Evolutionary conservation across 2,329 filamentous ascomycete genomes (phyloP).

Genomic region (Nothophaeocryptopus gaeumannii): DNA sequence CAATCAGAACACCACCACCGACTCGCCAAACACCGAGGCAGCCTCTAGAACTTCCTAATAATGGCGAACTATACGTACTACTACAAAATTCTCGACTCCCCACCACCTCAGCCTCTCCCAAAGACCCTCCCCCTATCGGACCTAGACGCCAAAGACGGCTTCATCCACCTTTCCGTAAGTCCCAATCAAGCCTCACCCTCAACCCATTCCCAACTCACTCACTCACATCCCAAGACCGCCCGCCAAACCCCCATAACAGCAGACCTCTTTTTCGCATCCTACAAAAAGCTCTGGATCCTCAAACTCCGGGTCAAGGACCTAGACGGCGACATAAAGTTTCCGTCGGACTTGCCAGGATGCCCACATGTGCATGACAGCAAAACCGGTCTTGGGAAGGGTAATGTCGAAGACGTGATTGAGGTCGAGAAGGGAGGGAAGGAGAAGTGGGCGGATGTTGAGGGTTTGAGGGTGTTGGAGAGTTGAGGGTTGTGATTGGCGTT

Average conservation of each 20-base stretch:
- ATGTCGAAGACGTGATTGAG: conserved; percentile 26
- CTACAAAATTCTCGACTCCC: conserved; percentile 32
- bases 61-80: conserved; percentile 24
- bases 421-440: conserved; percentile 17
- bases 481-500: not conserved
- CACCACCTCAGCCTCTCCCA: conserved; percentile 25
- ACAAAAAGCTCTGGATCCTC: conserved; percentile 25
- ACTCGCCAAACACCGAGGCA: not conserved
- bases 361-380: conserved; percentile 26
- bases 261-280: conserved; percentile 27
- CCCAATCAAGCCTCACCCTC: not conserved
- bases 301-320: conserved; percentile 25
- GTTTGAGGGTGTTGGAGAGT: conserved; percentile 2
- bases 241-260: conserved; percentile 30
- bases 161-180: conserved; percentile 19
- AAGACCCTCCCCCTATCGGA: conserved; percentile 23
- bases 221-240: conserved; percentile 24
- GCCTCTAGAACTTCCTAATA: too few species aligned
- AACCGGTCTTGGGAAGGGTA: conserved; percentile 22
- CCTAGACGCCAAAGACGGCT: conserved; percentile 29
- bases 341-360: conserved; percentile 22
- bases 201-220: not conserved
- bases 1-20: not conserved
- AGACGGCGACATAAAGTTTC: conserved; percentile 23
- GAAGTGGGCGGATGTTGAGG: conserved; percentile 17